Evolutionary conservation across 2,329 filamentous ascomycete species (phyloP), one percentile per base, ranked within the genome.

Genomic region (Hypoxylon rubiginosum): DNA sequence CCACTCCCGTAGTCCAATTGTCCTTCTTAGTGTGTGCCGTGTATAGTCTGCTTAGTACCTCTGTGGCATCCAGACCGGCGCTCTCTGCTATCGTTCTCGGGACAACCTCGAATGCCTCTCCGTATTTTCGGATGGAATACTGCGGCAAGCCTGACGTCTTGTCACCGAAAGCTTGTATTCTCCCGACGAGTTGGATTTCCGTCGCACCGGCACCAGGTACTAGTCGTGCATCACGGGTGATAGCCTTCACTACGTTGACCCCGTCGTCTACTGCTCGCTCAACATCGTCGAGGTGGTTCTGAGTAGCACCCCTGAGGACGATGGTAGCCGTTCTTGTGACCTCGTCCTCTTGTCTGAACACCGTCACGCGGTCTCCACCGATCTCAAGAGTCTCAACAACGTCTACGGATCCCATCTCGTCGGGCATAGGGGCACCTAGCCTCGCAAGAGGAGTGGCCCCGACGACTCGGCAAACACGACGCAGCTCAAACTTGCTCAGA

Each of bases 221-320:
- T 63, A 99, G 86, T 69, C 94, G 88, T 6, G 95, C 85, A 78
- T 99, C 97, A 79, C 92, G 92, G 67, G 96, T 98, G 79, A 99
- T 97, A 71, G 96, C 96, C 85, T 99, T 99, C 80, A 99, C 92
- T 56, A 97, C 97, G 77, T 98, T 99, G 79, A 99, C 96, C 71
- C 96, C 96, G 73, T 99, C 96, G 75, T 99, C 96, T 61, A 99
- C 94, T 54, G 96, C 96, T 70, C 96, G 91, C 86, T 99, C 96
- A 36, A 99, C 88, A 74, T 99, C 96, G 76, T 99, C 96, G 24
- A 99, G 89, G 80, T 98, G 93, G 84, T 99, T 99, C 82, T 98
- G 95, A 4, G 96, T 99, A 19, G 96, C 96, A 53, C 97, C 96
- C 71, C 96, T 90, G 66, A 99, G 89, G 57, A 99, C 94, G 52